Conservation (phyloP, 768 basidiomycete genomes). For the Sporobolomyces roseus region DNA sequence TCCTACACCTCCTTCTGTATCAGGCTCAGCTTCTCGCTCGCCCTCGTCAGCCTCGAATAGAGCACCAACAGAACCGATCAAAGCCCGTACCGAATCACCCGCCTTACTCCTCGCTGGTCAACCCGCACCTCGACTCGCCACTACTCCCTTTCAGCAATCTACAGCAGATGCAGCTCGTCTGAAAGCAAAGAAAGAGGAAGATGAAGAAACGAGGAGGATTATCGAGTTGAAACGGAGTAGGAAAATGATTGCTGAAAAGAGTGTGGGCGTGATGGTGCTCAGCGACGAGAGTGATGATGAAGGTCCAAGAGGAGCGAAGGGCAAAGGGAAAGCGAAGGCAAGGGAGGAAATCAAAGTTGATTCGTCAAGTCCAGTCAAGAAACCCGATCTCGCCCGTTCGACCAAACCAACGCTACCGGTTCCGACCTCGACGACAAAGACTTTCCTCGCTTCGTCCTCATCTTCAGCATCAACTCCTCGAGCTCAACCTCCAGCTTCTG, state of each 20-base stretch:
- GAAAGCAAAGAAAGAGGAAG: neutral
- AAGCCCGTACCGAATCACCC: neutral
- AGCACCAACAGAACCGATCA: neutral
- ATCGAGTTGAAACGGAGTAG: neutral
- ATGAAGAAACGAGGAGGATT: slow-evolving; percentile 3
- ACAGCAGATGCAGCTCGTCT: neutral
- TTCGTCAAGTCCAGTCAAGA: too few species aligned
- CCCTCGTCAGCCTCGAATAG: neutral
- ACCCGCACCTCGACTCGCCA: neutral
- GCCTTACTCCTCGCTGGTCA: neutral
- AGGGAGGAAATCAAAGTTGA: too few species aligned
- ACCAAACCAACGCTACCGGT: too few species aligned
- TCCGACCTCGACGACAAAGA: too few species aligned
- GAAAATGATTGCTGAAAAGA: neutral
- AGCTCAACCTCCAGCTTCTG: neutral
- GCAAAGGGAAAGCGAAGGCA: neutral
- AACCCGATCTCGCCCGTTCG: too few species aligned
- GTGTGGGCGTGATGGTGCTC: neutral
- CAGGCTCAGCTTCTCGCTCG: neutral
- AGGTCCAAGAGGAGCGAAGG: neutral
- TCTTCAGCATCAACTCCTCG: too few species aligned
- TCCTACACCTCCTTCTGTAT: neutral
- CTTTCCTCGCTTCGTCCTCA: too few species aligned
- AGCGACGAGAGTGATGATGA: neutral
- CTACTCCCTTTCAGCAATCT: neutral